These are phyloP conservation scores for Dichotomopilus funicola DNA, from an alignment of 2,329 filamentous ascomycete species.

Conservation along the genomic window DNA sequence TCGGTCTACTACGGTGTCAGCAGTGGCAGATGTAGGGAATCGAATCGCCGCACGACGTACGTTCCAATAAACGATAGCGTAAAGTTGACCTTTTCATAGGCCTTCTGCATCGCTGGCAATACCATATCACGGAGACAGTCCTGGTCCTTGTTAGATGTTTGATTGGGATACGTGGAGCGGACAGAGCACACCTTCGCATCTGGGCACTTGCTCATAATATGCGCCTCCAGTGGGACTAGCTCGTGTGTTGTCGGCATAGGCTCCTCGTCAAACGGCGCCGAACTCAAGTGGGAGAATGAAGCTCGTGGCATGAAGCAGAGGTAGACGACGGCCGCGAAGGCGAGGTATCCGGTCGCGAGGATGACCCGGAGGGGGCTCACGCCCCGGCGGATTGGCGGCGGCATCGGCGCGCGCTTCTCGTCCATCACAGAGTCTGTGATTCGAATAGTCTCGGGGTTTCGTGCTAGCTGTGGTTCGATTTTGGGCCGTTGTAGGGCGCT, in stretches of 20 bases:
- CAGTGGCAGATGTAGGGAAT: neutral
- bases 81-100: slow-evolving; percentile 83
- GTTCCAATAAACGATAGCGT: slow-evolving; percentile 82
- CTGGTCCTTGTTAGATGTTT: slow-evolving; percentile 26
- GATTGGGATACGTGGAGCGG: neutral
- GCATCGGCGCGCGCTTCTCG: slow-evolving; percentile 17
- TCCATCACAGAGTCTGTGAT: slow-evolving; percentile 10
- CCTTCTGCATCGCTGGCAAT: slow-evolving; percentile 76
- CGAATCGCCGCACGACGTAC: slow-evolving; percentile 37
- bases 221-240: slow-evolving; percentile 74
- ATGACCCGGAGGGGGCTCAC: slow-evolving; percentile 11
- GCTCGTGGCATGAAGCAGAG: slow-evolving; percentile 6
- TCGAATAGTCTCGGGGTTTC: neutral
- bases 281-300: neutral
- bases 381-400: slow-evolving; percentile 17
- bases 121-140: slow-evolving; percentile 77
- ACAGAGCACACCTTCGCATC: slow-evolving; percentile 59
- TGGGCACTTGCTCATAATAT: slow-evolving; percentile 97
- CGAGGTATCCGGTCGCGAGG: slow-evolving; percentile 10
- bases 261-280: neutral
- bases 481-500: neutral
- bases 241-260: neutral
- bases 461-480: neutral
- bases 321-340: slow-evolving; percentile 8
- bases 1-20: slow-evolving; percentile 41